Conservation (phyloP, 1,139 yeast species). For the Candida frijolesensis region DNA sequence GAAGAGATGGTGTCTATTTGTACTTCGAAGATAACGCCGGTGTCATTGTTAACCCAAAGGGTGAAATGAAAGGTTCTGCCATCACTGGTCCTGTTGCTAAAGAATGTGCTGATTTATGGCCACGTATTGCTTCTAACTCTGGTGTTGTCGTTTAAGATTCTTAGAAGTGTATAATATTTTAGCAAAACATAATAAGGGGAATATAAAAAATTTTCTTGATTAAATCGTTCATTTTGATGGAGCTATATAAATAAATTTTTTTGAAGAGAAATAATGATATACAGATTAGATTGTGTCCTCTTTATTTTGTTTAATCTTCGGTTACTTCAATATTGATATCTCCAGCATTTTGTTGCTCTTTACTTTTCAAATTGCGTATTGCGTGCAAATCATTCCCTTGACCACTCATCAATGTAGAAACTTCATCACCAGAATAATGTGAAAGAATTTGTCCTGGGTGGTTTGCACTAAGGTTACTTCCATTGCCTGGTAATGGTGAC, state of each 20-base stretch:
- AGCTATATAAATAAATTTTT: not conserved
- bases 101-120: conserved; percentile 99
- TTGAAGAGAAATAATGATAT: not conserved
- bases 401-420: conserved; percentile 14
- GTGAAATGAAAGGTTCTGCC: conserved; percentile 99
- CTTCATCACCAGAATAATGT: conserved; percentile 15
- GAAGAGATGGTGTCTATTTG: conserved; percentile 99
- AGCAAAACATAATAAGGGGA: not conserved
- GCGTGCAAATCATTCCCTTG: conserved; percentile 5
- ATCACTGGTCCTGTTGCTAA: conserved; percentile 99
- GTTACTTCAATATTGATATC: conserved; percentile 12
- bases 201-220: not conserved
- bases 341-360: conserved; percentile 5
- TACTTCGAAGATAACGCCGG: conserved; percentile 99
- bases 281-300: not conserved
- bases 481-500: not conserved
- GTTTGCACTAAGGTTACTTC: not conserved
- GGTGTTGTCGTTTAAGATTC: conserved; percentile 92
- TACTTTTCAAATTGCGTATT: conserved; percentile 1
- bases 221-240: not conserved
- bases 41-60: conserved; percentile 99
- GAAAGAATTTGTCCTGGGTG: conserved; percentile 4
- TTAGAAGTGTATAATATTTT: conserved; percentile 2
- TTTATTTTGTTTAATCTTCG: conserved; percentile 3
- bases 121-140: conserved; percentile 99